Evolutionary conservation across 2,329 filamentous ascomycete species (phyloP), one percentile per base, ranked within the genome.

Genomic region (Mycogone perniciosa): DNA sequence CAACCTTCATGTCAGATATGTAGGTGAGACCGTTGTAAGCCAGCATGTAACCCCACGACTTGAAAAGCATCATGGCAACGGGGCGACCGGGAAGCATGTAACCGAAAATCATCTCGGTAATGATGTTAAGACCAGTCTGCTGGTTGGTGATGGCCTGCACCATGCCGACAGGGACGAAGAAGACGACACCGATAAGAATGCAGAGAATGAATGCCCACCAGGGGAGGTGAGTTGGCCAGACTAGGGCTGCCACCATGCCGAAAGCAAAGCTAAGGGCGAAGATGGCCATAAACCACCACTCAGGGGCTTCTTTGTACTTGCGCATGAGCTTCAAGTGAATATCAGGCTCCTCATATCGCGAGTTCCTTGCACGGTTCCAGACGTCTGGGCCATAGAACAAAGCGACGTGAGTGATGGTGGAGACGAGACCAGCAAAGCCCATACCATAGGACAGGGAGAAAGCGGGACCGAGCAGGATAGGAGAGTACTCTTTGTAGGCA

Each of bases 401-500:
- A 30, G 56, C 66, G 5, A 73, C 72, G 59, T 82, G 76, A 1
- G 77, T 65, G 7, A 84, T 60, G 0, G 81, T 73, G 1, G 79
- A 69, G 2, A 77, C 65, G 13, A 82, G 72, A 4, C 73, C 70
- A 4, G 80, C 80, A 58, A 84, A 84, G 1, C 73, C 76, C 47
- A 83, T 68, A 31, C 77, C 79, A 56, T 83, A 84, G 3, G 68
- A 71, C 9, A 83, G 60, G 4, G 73, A 69, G 56, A 81, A 82
- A 0, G 77, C 77, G 1, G 79, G 77, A 0, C 76, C 77, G 33
- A 83, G 58, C 51, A 75, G 72, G 26, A 78, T 67, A 4, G 75
- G 76, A 0, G 75, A 85, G 63, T 86, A 85, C 4, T 66, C 67
- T 48, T 72, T 64, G 62, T 86, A 85, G 11, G 76, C 76, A 2